A percentile compares a stretch with the other conserved stretches of the same genome.
These are phyloP conservation scores for Colletotrichum sp. DNA, from an alignment of 2,329 filamentous ascomycete genomes.

Conservation along the genomic window DNA sequence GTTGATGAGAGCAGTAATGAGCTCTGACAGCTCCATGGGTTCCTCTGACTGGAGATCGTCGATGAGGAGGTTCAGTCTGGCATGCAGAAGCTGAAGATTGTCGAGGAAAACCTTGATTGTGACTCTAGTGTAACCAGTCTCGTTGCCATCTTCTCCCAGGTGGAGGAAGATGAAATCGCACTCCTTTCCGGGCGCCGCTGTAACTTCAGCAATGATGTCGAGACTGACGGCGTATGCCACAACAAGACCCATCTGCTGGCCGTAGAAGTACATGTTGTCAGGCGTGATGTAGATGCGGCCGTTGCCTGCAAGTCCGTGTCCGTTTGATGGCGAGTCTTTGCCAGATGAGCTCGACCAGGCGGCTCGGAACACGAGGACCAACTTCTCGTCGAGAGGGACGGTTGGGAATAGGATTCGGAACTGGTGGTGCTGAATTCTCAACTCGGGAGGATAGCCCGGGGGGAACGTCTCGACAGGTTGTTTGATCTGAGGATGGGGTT, in stretches of 20 bases:
- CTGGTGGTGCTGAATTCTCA: conserved; percentile 88
- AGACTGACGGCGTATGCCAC: conserved; percentile 81
- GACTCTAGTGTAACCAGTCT: conserved; percentile 72
- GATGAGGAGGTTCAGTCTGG: conserved; percentile 83
- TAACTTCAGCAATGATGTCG: conserved; percentile 83
- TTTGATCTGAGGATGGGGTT: conserved; percentile 31
- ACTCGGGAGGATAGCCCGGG: conserved; percentile 77
- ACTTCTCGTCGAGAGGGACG: conserved; percentile 76
- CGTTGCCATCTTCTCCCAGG: conserved; percentile 64
- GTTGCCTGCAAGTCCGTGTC: conserved; percentile 61
- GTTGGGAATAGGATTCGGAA: conserved; percentile 91
- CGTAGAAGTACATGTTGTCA: conserved; percentile 93
- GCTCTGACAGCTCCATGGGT: conserved; percentile 69
- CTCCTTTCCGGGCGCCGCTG: conserved; percentile 85
- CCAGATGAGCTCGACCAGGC: conserved; percentile 71
- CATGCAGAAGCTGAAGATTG: conserved; percentile 80
- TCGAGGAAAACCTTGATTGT: conserved; percentile 95
- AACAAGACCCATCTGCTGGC: conserved; percentile 90
- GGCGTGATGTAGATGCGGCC: conserved; percentile 88
- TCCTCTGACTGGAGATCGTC: conserved; percentile 78
- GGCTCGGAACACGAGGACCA: conserved; percentile 91
- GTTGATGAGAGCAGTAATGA: conserved; percentile 75
- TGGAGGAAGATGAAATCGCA: conserved; percentile 94
- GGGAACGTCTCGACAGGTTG: conserved; percentile 64
- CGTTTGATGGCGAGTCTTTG: conserved; percentile 44